Base-by-base conservation (phyloP, 495 filamentous ascomycete genomes). In the Symbiotaphrina buchneri region DNA sequence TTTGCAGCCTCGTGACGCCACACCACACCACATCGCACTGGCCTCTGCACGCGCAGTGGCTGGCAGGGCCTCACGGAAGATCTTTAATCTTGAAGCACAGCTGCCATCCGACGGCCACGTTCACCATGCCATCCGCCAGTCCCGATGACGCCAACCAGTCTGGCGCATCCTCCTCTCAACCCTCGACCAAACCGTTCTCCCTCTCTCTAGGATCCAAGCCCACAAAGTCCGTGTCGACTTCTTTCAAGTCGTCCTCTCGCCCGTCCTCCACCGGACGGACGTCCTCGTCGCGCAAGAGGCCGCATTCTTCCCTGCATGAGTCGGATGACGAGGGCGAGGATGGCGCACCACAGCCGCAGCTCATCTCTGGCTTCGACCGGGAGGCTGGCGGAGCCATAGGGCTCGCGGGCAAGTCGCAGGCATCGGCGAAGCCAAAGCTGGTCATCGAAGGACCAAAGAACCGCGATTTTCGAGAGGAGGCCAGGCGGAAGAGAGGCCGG, bases 381-480 rank as follows among this genome's bases (percentile, higher is more conserved):
- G 43, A 49, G 5, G 59, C 63, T 1, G 70, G 70, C 17, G 61
- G 54, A 7, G 64, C 59, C 7, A 54, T 74, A 24, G 47, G 46
- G 2, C 20, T 24, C 10, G 36, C 33, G 18, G 35, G 39, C 3
- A 24, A 31, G 11, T 21, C 31, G 10, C 38, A 41, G 6, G 45
- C 38, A 22, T 36, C 51, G 20, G 48, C 41, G 10, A 56, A 61
- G 28, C 45, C 48, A 30, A 59, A 63, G 8, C 50, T 78, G 16
- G 59, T 79, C 16, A 87, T 87, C 32, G 56, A 57, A 8, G 61
- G 61, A 8, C 58, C 70, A 34, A 61, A 59, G 46, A 77, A 74
- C 45, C 67, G 72, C 30, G 68, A 82, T 44, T 80, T 75, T 76
- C 66, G 69, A 41, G 70, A 71, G 34, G 62, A 71, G 36, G 48